These are phyloP conservation scores for Picochlorum sp. DNA, from an alignment of 139 green algal genomes.

Conservation along the genomic window DNA sequence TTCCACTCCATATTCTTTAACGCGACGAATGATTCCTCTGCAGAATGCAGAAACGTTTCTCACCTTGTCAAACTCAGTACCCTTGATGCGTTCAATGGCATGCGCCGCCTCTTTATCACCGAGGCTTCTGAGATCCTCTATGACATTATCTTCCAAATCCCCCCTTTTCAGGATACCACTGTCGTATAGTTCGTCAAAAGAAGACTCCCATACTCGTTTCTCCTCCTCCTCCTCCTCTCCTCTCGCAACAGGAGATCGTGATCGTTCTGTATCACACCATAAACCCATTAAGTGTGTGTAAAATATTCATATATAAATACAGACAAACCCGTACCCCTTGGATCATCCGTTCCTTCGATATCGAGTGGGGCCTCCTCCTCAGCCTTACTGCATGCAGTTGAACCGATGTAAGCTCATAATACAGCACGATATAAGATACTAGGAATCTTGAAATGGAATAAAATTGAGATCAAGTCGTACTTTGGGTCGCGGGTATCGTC, in stretches of 20 bases:
- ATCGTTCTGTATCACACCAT: neutral
- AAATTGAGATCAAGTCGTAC: too few species aligned
- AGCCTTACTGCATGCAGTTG: too few species aligned
- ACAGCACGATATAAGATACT: too few species aligned
- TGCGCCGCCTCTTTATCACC: slow-evolving; percentile 24
- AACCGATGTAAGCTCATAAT: too few species aligned
- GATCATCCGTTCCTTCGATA: too few species aligned
- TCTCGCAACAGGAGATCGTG: neutral
- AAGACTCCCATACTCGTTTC: neutral
- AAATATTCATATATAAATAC: too few species aligned
- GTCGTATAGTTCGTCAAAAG: slow-evolving; percentile 37
- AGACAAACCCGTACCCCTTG: too few species aligned
- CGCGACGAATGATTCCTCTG: slow-evolving; percentile 44
- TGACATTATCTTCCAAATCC: slow-evolving; percentile 31
- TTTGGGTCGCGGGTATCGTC: too few species aligned
- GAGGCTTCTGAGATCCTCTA: slow-evolving; percentile 37
- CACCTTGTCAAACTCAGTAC: slow-evolving; percentile 38
- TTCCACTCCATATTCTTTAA: slow-evolving; percentile 40
- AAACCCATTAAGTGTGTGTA: too few species aligned
- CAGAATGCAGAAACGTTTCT: slow-evolving; percentile 33
- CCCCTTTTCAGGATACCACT: slow-evolving; percentile 20
- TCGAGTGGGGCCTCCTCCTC: too few species aligned
- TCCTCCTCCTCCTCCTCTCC: neutral
- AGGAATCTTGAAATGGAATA: too few species aligned
- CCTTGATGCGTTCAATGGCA: slow-evolving; percentile 37